A percentile compares a stretch with the other conserved stretches of the same genome.
These are phyloP conservation scores for Loxodes magnus DNA, from an alignment of 73 alveolate species.

Conservation along the genomic window DNA sequence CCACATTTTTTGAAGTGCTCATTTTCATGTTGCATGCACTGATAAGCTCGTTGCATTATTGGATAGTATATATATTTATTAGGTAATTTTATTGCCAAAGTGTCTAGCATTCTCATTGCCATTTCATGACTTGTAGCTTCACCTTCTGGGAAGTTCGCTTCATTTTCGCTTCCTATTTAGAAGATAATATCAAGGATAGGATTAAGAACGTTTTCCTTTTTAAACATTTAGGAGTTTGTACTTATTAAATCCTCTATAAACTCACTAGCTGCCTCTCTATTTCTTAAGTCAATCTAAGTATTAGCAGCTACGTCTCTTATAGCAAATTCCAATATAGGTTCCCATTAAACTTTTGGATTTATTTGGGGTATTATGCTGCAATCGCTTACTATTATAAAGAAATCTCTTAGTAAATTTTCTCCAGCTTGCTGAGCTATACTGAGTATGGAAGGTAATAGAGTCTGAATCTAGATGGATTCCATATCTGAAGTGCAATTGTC, in stretches of 20 bases:
- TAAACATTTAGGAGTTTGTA: slow-evolving; percentile 6
- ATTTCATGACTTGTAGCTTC: slow-evolving; percentile 9
- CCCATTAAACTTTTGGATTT: too few relatives aligned
- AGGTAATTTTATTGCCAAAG: slow-evolving; percentile 2
- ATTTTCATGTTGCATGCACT: background rate
- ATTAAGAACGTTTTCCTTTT: background rate
- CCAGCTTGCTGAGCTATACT: background rate
- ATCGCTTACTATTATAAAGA: slow-evolving; percentile 12
- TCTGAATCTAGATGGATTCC: background rate
- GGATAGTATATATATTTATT: slow-evolving; percentile 6
- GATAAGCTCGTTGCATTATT: background rate
- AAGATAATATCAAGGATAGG: background rate
- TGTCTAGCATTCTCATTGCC: slow-evolving; percentile 9
- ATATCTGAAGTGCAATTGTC: background rate
- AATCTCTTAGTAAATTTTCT: slow-evolving; percentile 1
- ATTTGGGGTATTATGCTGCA: too few relatives aligned
- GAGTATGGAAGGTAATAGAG: slow-evolving; percentile 1
- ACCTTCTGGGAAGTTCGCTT: background rate
- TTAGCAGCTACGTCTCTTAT: slow-evolving; percentile 9
- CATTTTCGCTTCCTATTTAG: slow-evolving; percentile 2
- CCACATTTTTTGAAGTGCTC: background rate
- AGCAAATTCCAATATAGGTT: background rate
- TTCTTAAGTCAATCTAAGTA: slow-evolving; percentile 3
- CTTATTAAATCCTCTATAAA: background rate
- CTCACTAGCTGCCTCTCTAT: slow-evolving; percentile 9